phyloP scores from a whole-genome alignment of 2,329 filamentous ascomycete species.

The Colletotrichum lupini region DNA sequence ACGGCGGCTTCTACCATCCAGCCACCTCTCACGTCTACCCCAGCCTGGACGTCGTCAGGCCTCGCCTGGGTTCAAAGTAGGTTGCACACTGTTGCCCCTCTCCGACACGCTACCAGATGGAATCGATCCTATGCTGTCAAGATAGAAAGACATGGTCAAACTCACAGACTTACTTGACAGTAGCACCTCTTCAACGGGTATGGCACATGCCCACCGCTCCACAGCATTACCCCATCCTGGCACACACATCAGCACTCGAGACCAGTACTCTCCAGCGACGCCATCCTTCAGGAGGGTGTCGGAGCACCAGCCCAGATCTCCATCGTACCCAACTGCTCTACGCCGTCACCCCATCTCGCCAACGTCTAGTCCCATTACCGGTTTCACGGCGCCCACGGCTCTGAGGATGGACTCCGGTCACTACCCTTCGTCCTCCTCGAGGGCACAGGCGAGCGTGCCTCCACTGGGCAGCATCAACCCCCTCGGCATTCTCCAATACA shows the following conservation, averaged over 20 bases:
- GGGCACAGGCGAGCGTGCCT: constrained; percentile 59
- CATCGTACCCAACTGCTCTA: constrained; percentile 58
- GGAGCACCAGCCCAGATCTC: constrained; percentile 63
- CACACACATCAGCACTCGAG: constrained; percentile 60
- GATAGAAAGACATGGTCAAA: constrained; percentile 31
- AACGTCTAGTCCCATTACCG: constrained; percentile 56
- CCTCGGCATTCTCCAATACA: constrained; percentile 71
- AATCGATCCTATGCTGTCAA: constrained; percentile 29
- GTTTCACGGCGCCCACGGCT: constrained; percentile 24
- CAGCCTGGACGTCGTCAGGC: constrained; percentile 63
- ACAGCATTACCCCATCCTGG: constrained; percentile 63
- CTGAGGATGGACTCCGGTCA: constrained; percentile 39
- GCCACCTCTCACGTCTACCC: constrained; percentile 57
- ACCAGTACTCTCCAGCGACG: constrained; percentile 63
- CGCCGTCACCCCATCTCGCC: constrained; percentile 66
- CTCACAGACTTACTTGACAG: constrained; percentile 53
- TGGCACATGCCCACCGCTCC: constrained; percentile 68
- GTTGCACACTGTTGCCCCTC: constrained; percentile 45
- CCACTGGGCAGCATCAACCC: constrained; percentile 62
- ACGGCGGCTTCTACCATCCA: constrained; percentile 61
- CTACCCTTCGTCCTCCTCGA: constrained; percentile 47
- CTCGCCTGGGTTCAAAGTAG: constrained; percentile 66
- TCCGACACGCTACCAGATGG: constrained; percentile 13
- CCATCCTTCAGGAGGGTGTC: constrained; percentile 61
- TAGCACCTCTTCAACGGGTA: constrained; percentile 63